Base-by-base conservation (phyloP, 345 rosid genomes). In the Noccaea bulbosa region DNA sequence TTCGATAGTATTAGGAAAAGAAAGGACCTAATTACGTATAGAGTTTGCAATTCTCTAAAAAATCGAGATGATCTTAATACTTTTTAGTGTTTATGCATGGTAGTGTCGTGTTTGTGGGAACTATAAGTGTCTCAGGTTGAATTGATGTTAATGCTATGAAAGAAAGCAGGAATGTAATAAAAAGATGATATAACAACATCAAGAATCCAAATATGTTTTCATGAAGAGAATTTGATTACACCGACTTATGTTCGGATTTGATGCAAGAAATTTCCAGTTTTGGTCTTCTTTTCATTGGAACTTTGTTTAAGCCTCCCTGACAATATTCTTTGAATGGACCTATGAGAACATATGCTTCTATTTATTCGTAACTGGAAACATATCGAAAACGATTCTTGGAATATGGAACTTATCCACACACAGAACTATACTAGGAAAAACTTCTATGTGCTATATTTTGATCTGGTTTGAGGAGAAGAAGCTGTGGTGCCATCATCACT, bases 211-310 rank as follows among this genome's bases (percentile, higher is more conserved):
- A 45, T 41, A 14, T 17, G 32, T 17, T 49, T 47, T 49, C 24
- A 41, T 66, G 20, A 57, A 41, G 68, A 67, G 39, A 58, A 67
- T 49, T 62, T 37, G 22, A 37, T 45, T 30, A 69, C 60, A 80
- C 86, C 79, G 74, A 87, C 93, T 81, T 85, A 81, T 50, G 79
- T 33, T 83, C 91, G 85, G 51, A 91, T 89, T 79, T 85, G 91
- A 56, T 80, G 85, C 62, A 85, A 83, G 58, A 91, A 82, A 52
- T 88, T 96, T 14, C 80, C 90, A 76, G 79, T 85, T 57, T 81
- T 89, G 61, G 79, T 87, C 67, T 58, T 74, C 69, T 75, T 78
- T 62, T 65, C 77, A 30, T 74, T 79, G 62, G 67, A 15, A 54
- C 24, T 67, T 68, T 54, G 80, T 58, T 71, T 75, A 79, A 79